These are phyloP conservation scores for Rhodamnia rubescens DNA, from an alignment of 345 rosid genomes.

Conservation along the genomic window DNA sequence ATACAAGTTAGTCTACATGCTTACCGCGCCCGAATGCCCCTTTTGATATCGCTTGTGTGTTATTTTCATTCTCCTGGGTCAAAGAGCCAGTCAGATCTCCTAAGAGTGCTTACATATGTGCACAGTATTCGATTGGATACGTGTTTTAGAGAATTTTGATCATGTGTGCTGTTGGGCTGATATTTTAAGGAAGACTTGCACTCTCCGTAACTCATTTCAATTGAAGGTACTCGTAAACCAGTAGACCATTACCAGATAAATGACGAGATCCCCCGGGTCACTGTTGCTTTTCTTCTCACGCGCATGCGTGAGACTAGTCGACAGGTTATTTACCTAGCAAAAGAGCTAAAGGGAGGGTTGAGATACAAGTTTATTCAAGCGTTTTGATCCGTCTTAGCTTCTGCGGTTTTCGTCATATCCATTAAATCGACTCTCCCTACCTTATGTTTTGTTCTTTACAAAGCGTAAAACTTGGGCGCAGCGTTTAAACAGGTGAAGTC, in stretches of 20 bases:
- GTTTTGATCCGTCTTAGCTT: neutral
- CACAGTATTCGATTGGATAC: neutral
- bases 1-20: neutral
- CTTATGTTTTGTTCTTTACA: neutral
- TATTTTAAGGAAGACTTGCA: neutral
- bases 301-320: neutral
- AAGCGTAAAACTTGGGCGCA: neutral
- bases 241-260: neutral
- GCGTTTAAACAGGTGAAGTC: neutral
- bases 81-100: neutral
- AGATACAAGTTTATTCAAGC: neutral
- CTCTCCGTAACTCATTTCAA: neutral
- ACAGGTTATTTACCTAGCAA: neutral
- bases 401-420: neutral
- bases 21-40: neutral
- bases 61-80: neutral
- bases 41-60: neutral
- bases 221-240: neutral
- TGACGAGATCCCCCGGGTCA: neutral
- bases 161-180: neutral
- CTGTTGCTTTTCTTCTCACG: neutral
- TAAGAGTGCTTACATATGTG: neutral
- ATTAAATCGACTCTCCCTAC: neutral
- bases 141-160: neutral
- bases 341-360: neutral